Conservation (phyloP, 2,329 filamentous ascomycete genomes). For the Fusarium sp. region DNA sequence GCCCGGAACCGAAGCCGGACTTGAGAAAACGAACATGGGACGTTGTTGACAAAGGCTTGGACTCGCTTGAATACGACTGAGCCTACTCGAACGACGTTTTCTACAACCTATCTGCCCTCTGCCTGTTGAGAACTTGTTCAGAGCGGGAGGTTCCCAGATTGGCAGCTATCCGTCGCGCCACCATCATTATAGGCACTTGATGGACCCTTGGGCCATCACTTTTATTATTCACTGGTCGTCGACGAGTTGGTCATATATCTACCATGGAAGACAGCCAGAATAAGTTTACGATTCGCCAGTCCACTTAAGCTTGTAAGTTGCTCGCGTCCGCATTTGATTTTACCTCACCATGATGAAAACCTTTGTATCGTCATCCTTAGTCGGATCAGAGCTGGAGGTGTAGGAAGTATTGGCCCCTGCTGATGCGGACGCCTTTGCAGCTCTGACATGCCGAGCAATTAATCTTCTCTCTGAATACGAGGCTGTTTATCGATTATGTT, state of each 20-base stretch:
- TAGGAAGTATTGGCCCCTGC: conserved; percentile 52
- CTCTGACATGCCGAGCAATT: conserved; percentile 62
- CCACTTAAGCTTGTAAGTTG: conserved; percentile 25
- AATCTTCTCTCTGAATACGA: conserved; percentile 69
- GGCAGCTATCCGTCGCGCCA: background rate
- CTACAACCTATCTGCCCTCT: background rate
- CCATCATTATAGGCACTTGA: too few species aligned
- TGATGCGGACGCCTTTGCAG: conserved; percentile 52
- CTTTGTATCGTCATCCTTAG: conserved; percentile 96
- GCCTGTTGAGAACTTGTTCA: background rate
- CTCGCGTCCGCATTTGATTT: conserved; percentile 1
- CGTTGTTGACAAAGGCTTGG: conserved; percentile 71
- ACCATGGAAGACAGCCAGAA: background rate
- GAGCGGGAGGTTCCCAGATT: background rate
- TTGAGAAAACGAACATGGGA: conserved; percentile 77
- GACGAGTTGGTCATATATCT: background rate
- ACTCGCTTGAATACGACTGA: conserved; percentile 70
- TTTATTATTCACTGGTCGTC: background rate
- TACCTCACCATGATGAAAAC: conserved; percentile 79
- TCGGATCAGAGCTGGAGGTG: conserved; percentile 67
- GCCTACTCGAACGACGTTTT: background rate
- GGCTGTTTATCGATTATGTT: background rate
- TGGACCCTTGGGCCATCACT: background rate
- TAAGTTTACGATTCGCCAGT: background rate
- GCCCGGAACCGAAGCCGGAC: conserved; percentile 68